These are phyloP conservation scores for Ammopiptanthus mongolicus DNA, from an alignment of 306 rosid genomes.

Conservation along the genomic window DNA sequence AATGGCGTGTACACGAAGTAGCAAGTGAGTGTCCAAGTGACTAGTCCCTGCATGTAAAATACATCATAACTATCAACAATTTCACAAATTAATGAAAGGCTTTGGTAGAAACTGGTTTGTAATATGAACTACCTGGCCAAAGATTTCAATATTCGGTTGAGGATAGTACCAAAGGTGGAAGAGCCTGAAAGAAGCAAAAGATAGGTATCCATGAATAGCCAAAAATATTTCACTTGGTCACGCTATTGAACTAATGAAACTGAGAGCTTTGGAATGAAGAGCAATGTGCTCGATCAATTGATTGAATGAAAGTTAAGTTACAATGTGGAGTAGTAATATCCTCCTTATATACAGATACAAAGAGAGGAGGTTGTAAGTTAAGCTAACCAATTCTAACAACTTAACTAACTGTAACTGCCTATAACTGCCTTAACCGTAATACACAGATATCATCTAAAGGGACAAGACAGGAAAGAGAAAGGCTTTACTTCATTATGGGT, in stretches of 20 bases:
- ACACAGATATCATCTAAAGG: not conserved
- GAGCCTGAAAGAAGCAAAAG: constrained; percentile 28
- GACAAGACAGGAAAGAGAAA: not conserved
- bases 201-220: not conserved
- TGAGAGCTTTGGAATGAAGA: too few species aligned
- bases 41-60: constrained; percentile 31
- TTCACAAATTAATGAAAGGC: not conserved
- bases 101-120: not conserved
- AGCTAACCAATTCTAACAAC: too few species aligned
- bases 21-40: constrained; percentile 50
- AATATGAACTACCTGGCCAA: constrained; percentile 36
- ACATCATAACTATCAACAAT: not conserved
- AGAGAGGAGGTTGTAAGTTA: too few species aligned
- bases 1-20: constrained; percentile 44
- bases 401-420: too few species aligned
- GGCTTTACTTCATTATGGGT: constrained; percentile 42
- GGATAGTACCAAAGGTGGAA: constrained; percentile 46
- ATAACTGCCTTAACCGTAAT: too few species aligned
- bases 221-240: not conserved
- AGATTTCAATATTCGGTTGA: constrained; percentile 32
- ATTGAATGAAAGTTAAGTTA: too few species aligned
- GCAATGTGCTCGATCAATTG: too few species aligned
- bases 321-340: too few species aligned
- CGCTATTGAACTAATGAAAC: not conserved
- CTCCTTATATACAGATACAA: too few species aligned